Conservation (phyloP, 202 grass and related monocot species). For the Setaria viridis region DNA sequence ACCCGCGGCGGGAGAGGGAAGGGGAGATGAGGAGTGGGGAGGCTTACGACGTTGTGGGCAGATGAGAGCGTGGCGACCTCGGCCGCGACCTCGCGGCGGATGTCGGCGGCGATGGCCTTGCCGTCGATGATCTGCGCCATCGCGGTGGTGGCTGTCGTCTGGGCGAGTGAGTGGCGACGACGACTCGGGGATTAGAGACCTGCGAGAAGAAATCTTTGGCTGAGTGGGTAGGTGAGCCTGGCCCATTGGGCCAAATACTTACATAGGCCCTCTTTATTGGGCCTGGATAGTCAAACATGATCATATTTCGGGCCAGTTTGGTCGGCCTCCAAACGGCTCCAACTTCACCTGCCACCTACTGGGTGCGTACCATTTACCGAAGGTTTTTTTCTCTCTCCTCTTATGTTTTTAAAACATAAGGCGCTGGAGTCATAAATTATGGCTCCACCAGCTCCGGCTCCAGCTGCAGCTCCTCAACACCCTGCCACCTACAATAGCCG, state of each 20-base stretch:
- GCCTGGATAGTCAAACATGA: not conserved
- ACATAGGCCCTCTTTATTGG: not conserved
- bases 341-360: no score
- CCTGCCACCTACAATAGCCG: no score
- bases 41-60: conserved; percentile 50
- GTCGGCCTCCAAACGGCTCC: no score
- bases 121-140: conserved; percentile 98
- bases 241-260: not conserved
- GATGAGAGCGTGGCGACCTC: conserved; percentile 66
- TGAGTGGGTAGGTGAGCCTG: not conserved
- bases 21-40: not conserved
- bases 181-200: not conserved
- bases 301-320: no score
- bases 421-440: no score
- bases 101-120: conserved; percentile 72
- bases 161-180: not conserved
- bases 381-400: no score
- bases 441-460: no score
- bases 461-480: no score
- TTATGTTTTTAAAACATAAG: no score
- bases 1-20: not conserved
- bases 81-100: conserved; percentile 66
- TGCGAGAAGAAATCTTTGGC: not conserved
- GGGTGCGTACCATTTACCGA: no score
- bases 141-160: not conserved